Percentiles rank a stretch among this genome's conserved stretches.
Evolutionary conservation across 441 rosid genomes (phyloP).

Genomic region (Mallotus repandus): DNA sequence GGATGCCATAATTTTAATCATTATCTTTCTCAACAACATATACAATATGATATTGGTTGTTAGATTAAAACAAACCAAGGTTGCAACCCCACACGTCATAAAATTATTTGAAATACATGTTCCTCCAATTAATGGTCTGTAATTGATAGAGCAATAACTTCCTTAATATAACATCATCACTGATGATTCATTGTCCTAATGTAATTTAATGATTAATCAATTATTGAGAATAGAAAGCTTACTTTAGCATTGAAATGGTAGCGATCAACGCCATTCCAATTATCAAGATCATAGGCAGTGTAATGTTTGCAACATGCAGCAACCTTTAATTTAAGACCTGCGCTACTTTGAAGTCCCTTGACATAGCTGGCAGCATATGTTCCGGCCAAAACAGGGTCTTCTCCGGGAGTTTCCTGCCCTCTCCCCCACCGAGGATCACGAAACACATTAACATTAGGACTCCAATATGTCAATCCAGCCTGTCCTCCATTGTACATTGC

Average conservation of each 20-base stretch:
- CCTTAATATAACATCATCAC: too few species aligned
- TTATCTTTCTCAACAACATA: too few species aligned
- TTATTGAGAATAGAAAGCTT: background rate
- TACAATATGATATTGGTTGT: too few species aligned
- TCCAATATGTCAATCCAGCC: conserved; percentile 94
- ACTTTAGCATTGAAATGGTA: conserved; percentile 85
- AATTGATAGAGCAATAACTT: too few species aligned
- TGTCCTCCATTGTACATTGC: conserved; percentile 92
- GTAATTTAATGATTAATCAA: background rate
- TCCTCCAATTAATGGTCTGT: too few species aligned
- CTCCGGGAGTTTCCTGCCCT: conserved; percentile 97
- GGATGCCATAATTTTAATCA: too few species aligned
- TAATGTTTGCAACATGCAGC: conserved; percentile 96
- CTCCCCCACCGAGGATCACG: conserved; percentile 98
- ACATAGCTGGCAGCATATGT: conserved; percentile 86
- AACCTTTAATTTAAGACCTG: conserved; percentile 64
- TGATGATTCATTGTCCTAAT: background rate
- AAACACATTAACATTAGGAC: conserved; percentile 90
- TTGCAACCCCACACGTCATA: too few species aligned
- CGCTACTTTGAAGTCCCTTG: conserved; percentile 67
- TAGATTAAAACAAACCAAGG: too few species aligned
- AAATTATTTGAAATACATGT: too few species aligned
- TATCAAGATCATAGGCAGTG: conserved; percentile 94
- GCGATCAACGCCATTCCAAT: conserved; percentile 89
- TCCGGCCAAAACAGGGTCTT: conserved; percentile 83